phyloP scores from a whole-genome alignment of 768 basidiomycete genomes.

The Xerocomellus amylosporus region DNA sequence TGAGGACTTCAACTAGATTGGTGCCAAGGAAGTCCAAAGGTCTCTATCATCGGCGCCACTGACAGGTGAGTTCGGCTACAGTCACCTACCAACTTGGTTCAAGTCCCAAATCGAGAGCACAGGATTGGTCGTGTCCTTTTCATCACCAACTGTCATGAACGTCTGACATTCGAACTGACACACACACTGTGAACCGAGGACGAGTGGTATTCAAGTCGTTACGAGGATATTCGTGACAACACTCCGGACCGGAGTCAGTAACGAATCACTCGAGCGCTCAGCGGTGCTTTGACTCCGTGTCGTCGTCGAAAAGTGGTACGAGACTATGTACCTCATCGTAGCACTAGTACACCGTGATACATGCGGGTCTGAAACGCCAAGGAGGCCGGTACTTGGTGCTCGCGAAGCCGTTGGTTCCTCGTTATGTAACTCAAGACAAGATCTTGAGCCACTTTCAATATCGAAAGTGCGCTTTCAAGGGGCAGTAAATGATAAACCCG shows the following conservation, averaged over 20 bases:
- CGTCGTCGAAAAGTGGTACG: background rate
- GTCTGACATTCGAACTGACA: background rate
- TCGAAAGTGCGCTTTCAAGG: background rate
- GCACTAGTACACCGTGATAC: background rate
- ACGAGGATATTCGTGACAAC: background rate
- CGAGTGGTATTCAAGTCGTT: background rate
- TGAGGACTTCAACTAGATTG: background rate
- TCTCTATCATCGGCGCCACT: too few species aligned
- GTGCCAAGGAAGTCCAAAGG: too few species aligned
- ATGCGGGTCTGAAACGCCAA: slow-evolving; percentile 10
- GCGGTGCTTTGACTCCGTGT: background rate
- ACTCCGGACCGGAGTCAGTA: background rate
- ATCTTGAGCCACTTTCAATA: background rate
- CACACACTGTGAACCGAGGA: background rate
- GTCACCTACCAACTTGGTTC: too few species aligned
- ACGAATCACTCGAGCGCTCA: background rate
- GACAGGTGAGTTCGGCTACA: background rate
- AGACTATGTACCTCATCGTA: background rate
- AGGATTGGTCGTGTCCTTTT: too few species aligned
- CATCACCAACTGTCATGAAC: too few species aligned
- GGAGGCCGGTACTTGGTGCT: background rate
- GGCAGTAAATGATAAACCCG: background rate
- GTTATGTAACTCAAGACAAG: background rate
- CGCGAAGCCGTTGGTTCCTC: background rate
- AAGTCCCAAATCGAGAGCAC: too few species aligned